A percentile compares a stretch with the other conserved stretches of the same genome.
These are phyloP conservation scores for Sarcodon aspratus DNA, from an alignment of 768 basidiomycete genomes.

Conservation along the genomic window DNA sequence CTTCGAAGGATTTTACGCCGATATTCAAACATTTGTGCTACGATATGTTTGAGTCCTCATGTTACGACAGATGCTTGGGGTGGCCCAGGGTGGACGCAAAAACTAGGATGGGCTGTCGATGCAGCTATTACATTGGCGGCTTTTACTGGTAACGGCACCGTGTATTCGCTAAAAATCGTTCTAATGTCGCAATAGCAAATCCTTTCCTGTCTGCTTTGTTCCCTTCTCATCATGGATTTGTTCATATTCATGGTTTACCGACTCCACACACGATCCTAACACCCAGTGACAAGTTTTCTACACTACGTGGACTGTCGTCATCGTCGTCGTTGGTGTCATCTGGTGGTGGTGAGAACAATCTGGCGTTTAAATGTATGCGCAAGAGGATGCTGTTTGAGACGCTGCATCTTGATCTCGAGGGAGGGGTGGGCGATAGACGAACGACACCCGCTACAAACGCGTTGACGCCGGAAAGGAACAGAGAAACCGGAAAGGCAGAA, in stretches of 20 bases:
- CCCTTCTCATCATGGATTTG: slow-evolving; percentile 78
- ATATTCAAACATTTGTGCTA: slow-evolving; percentile 51
- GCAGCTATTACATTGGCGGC: slow-evolving; percentile 62
- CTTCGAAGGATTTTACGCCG: slow-evolving; percentile 51
- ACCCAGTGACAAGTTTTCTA: slow-evolving; percentile 74
- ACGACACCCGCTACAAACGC: slow-evolving; percentile 36
- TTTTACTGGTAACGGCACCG: slow-evolving; percentile 55
- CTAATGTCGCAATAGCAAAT: slow-evolving; percentile 37
- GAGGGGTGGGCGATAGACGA: slow-evolving; percentile 70
- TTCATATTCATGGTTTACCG: slow-evolving; percentile 71
- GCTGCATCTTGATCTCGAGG: slow-evolving; percentile 77
- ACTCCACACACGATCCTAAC: slow-evolving; percentile 62
- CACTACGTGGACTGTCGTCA: slow-evolving; percentile 67
- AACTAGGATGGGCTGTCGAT: slow-evolving; percentile 73
- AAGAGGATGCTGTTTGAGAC: slow-evolving; percentile 87
- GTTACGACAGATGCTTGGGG: slow-evolving; percentile 47
- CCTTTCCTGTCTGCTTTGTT: slow-evolving; percentile 66
- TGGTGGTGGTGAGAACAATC: slow-evolving; percentile 86
- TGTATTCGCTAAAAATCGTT: neutral
- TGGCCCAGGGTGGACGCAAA: slow-evolving; percentile 63
- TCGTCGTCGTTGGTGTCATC: slow-evolving; percentile 26
- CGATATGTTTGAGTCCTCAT: slow-evolving; percentile 55
- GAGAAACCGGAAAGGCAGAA: slow-evolving; percentile 5
- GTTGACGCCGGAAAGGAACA: slow-evolving; percentile 8
- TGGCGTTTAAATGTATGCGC: slow-evolving; percentile 88